These are phyloP conservation scores for Heliamphora ciliata DNA, from an alignment of 179 eudicot species.

Conservation along the genomic window DNA sequence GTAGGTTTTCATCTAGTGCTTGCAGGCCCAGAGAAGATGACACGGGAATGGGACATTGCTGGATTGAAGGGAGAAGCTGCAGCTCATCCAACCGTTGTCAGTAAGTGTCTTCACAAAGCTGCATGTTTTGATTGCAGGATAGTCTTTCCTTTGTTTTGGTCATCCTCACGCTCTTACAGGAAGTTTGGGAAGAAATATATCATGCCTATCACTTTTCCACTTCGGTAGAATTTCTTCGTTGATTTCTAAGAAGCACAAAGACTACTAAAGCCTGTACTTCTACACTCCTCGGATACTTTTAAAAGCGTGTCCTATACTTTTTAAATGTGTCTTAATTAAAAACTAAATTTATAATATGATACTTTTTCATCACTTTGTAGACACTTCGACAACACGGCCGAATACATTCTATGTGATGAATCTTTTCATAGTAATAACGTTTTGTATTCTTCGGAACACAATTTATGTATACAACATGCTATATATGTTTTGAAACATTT, in stretches of 20 bases:
- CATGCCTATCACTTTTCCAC: background rate
- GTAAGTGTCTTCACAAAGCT: conserved; percentile 28
- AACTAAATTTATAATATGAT: too few relatives aligned
- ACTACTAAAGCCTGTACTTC: too few relatives aligned
- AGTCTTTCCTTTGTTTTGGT: background rate
- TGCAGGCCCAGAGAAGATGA: conserved; percentile 70
- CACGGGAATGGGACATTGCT: conserved; percentile 63
- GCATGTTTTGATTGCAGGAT: conserved; percentile 1
- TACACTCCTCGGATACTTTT: too few relatives aligned
- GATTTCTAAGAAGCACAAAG: background rate
- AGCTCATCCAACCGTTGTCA: conserved; percentile 79
- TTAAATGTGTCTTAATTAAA: too few relatives aligned
- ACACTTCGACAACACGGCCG: too few relatives aligned
- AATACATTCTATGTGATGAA: too few relatives aligned
- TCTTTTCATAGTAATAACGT: too few relatives aligned
- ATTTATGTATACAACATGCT: too few relatives aligned
- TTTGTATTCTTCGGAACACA: too few relatives aligned
- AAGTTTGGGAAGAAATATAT: background rate
- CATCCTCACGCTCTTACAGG: background rate
- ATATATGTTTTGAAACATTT: too few relatives aligned
- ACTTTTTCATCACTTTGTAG: too few relatives aligned
- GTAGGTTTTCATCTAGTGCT: conserved; percentile 70
- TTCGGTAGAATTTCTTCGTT: background rate
- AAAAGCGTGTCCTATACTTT: too few relatives aligned
- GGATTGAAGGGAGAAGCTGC: conserved; percentile 79